phyloP scores from a whole-genome alignment of 23 red algal species.

The Gracilaria gracilis region DNA sequence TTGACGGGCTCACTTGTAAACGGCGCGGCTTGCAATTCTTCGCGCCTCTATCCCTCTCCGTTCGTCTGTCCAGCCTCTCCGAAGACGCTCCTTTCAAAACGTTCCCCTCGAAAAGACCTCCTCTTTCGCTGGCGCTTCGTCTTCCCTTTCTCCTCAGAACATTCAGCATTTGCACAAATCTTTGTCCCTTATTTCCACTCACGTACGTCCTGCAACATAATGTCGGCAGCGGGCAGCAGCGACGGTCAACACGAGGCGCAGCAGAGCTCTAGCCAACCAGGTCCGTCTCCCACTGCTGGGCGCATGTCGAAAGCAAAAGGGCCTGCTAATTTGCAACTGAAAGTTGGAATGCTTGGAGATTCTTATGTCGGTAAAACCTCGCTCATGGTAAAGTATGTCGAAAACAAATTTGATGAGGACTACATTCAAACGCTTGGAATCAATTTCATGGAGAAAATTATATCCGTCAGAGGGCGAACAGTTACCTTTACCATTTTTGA shows the following conservation, averaged over 20 bases:
- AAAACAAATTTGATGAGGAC: conserved; percentile 94
- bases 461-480: conserved; percentile 78
- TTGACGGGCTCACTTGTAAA: too few species aligned
- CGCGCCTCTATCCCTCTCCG: neutral
- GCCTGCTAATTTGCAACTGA: conserved; percentile 71
- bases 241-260: neutral
- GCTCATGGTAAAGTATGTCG: conserved; percentile 92
- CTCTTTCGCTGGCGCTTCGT: neutral
- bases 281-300: conserved; percentile 54
- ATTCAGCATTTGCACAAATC: neutral
- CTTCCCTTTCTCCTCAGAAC: neutral
- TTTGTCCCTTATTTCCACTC: neutral
- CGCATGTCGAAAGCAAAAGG: conserved; percentile 68
- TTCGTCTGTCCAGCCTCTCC: neutral
- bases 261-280: conserved; percentile 12
- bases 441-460: conserved; percentile 99
- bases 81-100: neutral
- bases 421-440: conserved; percentile 99
- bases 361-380: conserved; percentile 90
- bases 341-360: conserved; percentile 94
- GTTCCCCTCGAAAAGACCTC: neutral
- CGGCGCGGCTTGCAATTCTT: neutral
- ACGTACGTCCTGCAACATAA: neutral
- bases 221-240: conserved; percentile 1
- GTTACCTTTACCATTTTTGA: conserved; percentile 98